These are phyloP conservation scores for Alternaria atra DNA, from an alignment of 2,329 filamentous ascomycete genomes.

Conservation along the genomic window DNA sequence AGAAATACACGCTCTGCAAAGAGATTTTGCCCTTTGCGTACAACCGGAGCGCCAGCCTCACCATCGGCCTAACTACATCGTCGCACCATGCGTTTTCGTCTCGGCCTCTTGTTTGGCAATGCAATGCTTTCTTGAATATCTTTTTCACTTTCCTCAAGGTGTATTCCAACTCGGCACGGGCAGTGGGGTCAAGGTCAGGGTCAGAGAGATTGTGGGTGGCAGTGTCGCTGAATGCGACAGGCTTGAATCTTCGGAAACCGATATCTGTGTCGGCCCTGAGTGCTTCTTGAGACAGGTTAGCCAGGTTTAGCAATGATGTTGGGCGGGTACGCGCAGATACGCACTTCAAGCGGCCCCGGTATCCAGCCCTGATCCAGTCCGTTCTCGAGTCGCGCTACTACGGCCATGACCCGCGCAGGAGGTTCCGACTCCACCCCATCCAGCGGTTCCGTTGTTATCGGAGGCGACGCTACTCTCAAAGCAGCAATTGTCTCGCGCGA, in stretches of 20 bases:
- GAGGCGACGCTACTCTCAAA: slow-evolving; percentile 16
- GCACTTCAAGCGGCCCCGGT: slow-evolving; percentile 17
- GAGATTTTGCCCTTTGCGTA: slow-evolving; percentile 14
- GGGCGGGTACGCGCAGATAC: slow-evolving; percentile 1
- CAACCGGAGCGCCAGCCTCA: slow-evolving; percentile 16
- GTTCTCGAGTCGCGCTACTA: slow-evolving; percentile 17
- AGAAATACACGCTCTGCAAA: slow-evolving; percentile 13
- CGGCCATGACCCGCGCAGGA: slow-evolving; percentile 17
- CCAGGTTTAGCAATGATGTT: background rate
- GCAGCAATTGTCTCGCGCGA: slow-evolving; percentile 19
- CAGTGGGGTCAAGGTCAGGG: background rate
- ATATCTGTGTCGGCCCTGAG: background rate
- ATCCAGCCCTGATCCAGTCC: slow-evolving; percentile 16
- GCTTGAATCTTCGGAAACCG: background rate
- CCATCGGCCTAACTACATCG: slow-evolving; percentile 15
- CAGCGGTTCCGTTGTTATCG: background rate
- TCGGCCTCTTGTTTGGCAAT: slow-evolving; percentile 11
- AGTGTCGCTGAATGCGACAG: background rate
- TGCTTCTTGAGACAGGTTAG: background rate
- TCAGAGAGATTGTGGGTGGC: background rate
- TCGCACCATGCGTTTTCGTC: slow-evolving; percentile 22
- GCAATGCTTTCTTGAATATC: background rate
- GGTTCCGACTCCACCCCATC: background rate
- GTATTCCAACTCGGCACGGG: slow-evolving; percentile 11
- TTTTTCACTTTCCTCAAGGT: slow-evolving; percentile 18